Conservation (phyloP, 139 green algal species). For the Yamagishiella unicocca region DNA sequence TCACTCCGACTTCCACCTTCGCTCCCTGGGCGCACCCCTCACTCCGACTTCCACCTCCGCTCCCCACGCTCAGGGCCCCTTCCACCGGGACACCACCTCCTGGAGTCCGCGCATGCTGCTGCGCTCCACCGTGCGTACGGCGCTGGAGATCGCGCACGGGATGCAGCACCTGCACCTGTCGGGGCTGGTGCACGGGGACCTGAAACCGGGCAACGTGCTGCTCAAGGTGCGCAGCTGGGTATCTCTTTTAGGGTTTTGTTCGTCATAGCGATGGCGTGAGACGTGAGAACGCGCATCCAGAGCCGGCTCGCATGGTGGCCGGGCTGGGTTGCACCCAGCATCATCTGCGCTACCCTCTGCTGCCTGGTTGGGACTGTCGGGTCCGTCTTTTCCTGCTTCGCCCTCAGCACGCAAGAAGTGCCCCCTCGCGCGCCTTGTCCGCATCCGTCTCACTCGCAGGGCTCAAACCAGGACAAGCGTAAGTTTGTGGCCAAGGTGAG, state of each 20-base stretch:
- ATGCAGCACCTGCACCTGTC: constrained; percentile 47
- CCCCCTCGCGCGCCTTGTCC: too few relatives aligned
- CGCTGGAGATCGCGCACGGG: constrained; percentile 43
- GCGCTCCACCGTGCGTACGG: constrained; percentile 30
- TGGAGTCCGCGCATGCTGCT: constrained; percentile 37
- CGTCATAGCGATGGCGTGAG: too few relatives aligned
- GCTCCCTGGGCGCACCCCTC: too few relatives aligned
- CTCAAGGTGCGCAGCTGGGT: constrained; percentile 23
- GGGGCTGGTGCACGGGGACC: constrained; percentile 44
- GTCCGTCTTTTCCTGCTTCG: too few relatives aligned
- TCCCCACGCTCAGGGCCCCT: constrained; percentile 8
- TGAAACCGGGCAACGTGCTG: constrained; percentile 44
- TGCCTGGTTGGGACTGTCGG: too few relatives aligned
- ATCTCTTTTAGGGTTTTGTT: too few relatives aligned
- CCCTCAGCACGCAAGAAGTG: too few relatives aligned
- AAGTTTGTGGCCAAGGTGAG: constrained; percentile 42
- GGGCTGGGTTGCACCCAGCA: too few relatives aligned
- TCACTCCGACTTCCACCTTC: neutral
- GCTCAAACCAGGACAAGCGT: constrained; percentile 41
- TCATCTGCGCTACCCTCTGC: too few relatives aligned
- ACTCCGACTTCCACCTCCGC: neutral
- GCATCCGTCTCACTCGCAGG: neutral
- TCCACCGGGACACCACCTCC: constrained; percentile 20
- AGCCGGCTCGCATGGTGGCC: too few relatives aligned
- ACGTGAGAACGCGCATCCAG: too few relatives aligned